Evolutionary conservation across 176 grass and related monocot species (phyloP), one percentile per base, ranked within the genome.

Genomic region (Calamus simplicifolius): DNA sequence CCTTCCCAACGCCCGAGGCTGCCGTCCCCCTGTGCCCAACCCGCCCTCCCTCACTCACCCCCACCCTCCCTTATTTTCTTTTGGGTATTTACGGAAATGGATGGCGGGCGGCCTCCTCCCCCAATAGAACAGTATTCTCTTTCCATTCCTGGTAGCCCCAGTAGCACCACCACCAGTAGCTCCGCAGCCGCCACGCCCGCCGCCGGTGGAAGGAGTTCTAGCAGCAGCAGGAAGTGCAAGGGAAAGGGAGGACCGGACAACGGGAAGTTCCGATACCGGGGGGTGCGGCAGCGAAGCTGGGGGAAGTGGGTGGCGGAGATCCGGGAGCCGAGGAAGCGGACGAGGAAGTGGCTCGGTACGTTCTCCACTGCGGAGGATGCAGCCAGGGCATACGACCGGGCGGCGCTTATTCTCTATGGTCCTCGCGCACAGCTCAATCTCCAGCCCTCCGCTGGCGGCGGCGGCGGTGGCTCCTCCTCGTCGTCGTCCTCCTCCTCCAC

Each of bases 361-460:
- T 96, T 96, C 75, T 71, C 78, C 70, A 91, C 92, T 16, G 92
- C 92, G n/a, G 87, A 90, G 78, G 92, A 96, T 52, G 92, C 87
- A 18, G 87, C 92, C 2, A 72, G 78, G 7, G 92, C 92, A 1
- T 96, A 96, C 62, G 92, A 96, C 66, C 83, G 83, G 4, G 92
- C 87, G 6, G 87, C 92, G 12, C 75, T 96, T n/a, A 70, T 85
- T 55, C 78, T 96, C 52, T 85, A 96, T 35, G 92, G 92, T 12
- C 83, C 81, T 0, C 71, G 81, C 5, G 92, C 87, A 0, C 92
- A 97, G 58, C 87, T 91, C 75, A 97, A 97, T 75, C 92, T 97
- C 53, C 79, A 88, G 38, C 7, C 64, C 0, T 27, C 64, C 5
- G 13, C 31, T 3, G 4, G 58, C 15, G 54, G 29, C 5, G 21